Conservation (phyloP, 352 stramenopile species). For the Pythium volutum region DNA sequence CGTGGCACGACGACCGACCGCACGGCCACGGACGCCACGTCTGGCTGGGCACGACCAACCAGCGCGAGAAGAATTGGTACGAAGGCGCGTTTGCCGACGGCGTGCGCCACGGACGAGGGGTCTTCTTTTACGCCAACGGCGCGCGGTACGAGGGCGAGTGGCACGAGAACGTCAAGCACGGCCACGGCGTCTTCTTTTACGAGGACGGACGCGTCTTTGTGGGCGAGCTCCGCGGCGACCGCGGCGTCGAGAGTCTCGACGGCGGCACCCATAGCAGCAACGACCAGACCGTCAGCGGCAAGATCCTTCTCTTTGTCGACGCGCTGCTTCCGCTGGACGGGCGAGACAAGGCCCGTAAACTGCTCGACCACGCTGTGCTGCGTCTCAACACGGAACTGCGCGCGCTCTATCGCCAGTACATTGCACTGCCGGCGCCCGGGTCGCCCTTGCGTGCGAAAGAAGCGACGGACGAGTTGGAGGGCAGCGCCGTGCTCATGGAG, state of each 20-base stretch:
- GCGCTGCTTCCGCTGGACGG: slow-evolving; percentile 34
- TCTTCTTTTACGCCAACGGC: slow-evolving; percentile 88
- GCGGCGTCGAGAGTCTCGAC: slow-evolving; percentile 31
- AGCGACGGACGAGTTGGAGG: slow-evolving; percentile 1
- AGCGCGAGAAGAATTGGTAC: slow-evolving; percentile 80
- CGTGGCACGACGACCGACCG: slow-evolving; percentile 69
- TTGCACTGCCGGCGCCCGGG: slow-evolving; percentile 25
- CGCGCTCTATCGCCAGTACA: slow-evolving; percentile 52
- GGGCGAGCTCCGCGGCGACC: slow-evolving; percentile 44
- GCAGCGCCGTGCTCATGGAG: slow-evolving; percentile 36
- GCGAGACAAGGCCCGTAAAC: slow-evolving; percentile 42
- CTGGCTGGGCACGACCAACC: slow-evolving; percentile 39
- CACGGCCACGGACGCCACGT: slow-evolving; percentile 81
- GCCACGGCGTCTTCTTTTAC: slow-evolving; percentile 65
- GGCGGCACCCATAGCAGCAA: slow-evolving; percentile 1
- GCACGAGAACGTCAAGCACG: slow-evolving; percentile 76
- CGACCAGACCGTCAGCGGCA: slow-evolving; percentile 3
- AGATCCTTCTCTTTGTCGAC: slow-evolving; percentile 55
- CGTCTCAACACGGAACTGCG: slow-evolving; percentile 65
- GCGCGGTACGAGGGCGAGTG: slow-evolving; percentile 83
- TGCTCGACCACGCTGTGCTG: slow-evolving; percentile 48
- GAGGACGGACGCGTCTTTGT: slow-evolving; percentile 64
- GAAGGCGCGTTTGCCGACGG: slow-evolving; percentile 71
- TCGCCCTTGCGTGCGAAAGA: slow-evolving; percentile 8
- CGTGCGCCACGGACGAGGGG: slow-evolving; percentile 57